Conservation (phyloP, 2,329 filamentous ascomycete genomes). For the Fusarium chuoi region DNA sequence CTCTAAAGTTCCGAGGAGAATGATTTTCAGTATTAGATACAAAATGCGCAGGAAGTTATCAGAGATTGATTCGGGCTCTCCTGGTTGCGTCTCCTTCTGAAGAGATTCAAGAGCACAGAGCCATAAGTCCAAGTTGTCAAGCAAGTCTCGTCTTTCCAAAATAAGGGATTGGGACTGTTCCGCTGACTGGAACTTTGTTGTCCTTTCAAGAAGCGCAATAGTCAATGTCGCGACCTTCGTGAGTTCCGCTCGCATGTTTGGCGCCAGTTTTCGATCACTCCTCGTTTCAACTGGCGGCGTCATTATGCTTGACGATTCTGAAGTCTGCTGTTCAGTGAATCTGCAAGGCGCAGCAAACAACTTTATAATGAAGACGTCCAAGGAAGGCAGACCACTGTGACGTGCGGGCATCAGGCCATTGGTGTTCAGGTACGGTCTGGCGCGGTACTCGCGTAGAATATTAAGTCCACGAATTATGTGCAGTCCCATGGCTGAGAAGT, state of each 20-base stretch:
- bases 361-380: conserved; percentile 57
- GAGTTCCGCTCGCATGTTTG: conserved; percentile 51
- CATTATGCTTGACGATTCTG: conserved; percentile 21
- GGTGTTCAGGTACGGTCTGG: conserved; percentile 48
- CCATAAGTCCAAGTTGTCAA: conserved; percentile 50
- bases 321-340: conserved; percentile 48
- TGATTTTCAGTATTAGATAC: conserved; percentile 47
- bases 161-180: conserved; percentile 41
- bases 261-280: conserved; percentile 46
- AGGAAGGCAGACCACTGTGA: conserved; percentile 48
- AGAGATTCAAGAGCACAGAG: conserved; percentile 43
- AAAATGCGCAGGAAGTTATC: conserved; percentile 51
- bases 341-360: conserved; percentile 55
- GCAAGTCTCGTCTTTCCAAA: conserved; percentile 45
- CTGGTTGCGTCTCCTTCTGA: conserved; percentile 27
- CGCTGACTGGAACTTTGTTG: conserved; percentile 41
- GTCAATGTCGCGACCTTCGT: conserved; percentile 46
- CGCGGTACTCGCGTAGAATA: conserved; percentile 56
- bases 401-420: conserved; percentile 47
- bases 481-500: conserved; percentile 54
- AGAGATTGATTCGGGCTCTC: conserved; percentile 43
- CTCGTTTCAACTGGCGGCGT: conserved; percentile 33
- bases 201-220: conserved; percentile 48
- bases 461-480: conserved; percentile 56
- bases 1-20: conserved; percentile 49